These are phyloP conservation scores for Venturia carpophila DNA, from an alignment of 2,329 filamentous ascomycete species.

Conservation along the genomic window DNA sequence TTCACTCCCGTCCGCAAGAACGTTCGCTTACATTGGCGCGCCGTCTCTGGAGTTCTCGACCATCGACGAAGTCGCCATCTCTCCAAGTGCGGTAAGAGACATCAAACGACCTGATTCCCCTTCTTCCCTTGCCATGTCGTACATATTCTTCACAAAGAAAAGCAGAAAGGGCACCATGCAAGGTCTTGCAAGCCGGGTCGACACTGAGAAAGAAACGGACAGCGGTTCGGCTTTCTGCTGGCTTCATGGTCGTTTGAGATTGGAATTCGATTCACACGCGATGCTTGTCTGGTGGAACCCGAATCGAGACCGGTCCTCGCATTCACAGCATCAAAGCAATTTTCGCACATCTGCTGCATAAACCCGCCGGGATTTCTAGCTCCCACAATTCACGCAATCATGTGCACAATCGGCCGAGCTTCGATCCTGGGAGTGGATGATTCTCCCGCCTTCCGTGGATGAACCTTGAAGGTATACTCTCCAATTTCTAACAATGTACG, in stretches of 20 bases:
- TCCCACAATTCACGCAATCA: background rate
- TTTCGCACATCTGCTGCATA: background rate
- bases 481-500: no score
- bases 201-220: no score
- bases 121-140: no score
- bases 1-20: background rate
- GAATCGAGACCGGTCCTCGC: background rate
- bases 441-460: background rate
- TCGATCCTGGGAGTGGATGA: background rate
- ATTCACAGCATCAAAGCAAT: background rate
- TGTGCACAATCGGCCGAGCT: background rate
- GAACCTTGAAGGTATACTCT: background rate
- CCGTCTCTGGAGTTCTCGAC: background rate
- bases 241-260: background rate
- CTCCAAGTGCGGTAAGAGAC: no score
- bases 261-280: no score
- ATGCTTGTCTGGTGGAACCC: no score
- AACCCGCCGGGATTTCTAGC: background rate
- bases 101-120: no score
- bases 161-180: no score
- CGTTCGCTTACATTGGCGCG: background rate
- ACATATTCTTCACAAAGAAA: no score
- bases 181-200: no score
- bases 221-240: background rate
- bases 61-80: background rate